phyloP scores from a whole-genome alignment of 1,284 basidiomycete genomes.

The Sporisorium iseilematis-ciliati region DNA sequence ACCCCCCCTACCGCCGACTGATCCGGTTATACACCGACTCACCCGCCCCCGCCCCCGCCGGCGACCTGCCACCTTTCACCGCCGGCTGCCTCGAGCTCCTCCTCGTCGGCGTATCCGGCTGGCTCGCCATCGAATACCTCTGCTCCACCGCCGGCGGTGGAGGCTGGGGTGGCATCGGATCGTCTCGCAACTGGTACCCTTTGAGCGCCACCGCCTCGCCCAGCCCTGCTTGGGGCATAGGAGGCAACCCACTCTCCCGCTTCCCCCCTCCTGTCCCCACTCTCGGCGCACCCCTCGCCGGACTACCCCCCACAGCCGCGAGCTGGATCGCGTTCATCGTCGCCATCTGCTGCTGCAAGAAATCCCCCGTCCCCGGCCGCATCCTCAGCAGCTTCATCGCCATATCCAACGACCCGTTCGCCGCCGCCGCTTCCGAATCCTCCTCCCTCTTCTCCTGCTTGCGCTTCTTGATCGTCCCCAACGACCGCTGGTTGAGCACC shows the following conservation, averaged over 20 bases:
- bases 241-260: conserved; percentile 24
- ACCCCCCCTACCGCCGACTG: conserved; percentile 25
- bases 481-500: conserved; percentile 80
- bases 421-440: conserved; percentile 41
- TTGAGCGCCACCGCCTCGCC: not conserved
- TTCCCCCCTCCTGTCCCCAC: conserved; percentile 3
- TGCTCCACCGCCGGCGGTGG: not conserved
- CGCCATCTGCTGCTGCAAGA: conserved; percentile 61
- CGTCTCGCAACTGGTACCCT: conserved; percentile 34
- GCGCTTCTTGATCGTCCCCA: conserved; percentile 94
- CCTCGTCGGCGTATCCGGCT: conserved; percentile 33
- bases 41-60: conserved; percentile 1
- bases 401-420: conserved; percentile 54
- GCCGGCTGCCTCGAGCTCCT: conserved; percentile 30
- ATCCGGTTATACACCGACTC: conserved; percentile 33
- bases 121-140: conserved; percentile 7
- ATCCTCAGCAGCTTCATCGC: conserved; percentile 63
- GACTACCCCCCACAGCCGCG: conserved; percentile 46
- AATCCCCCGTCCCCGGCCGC: conserved; percentile 63
- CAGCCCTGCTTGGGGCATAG: conserved; percentile 23
- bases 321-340: conserved; percentile 55
- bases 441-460: conserved; percentile 88
- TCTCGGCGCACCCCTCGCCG: conserved; percentile 28
- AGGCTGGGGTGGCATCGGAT: conserved; percentile 10
- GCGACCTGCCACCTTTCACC: conserved; percentile 16